These are phyloP conservation scores for Phytomonas sp. DNA, from an alignment of 208 protist genomes.

Conservation along the genomic window DNA sequence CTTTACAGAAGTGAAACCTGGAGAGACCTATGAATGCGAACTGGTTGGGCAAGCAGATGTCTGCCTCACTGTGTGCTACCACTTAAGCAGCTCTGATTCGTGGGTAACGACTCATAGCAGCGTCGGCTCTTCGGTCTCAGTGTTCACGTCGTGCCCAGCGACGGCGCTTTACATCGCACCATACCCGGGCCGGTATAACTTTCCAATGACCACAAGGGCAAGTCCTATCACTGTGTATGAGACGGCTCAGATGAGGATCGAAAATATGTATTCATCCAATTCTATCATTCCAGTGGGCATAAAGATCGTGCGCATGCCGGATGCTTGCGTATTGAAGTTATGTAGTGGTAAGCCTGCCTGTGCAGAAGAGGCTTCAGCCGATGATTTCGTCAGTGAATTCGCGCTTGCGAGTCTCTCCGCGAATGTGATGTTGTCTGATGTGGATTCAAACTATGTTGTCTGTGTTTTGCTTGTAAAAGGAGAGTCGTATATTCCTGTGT, in stretches of 20 bases:
- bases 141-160: slow-evolving; percentile 28
- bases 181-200: slow-evolving; percentile 51
- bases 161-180: slow-evolving; percentile 50
- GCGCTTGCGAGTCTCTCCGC: slow-evolving; percentile 17
- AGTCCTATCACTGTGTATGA: slow-evolving; percentile 4
- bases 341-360: slow-evolving; percentile 56
- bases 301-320: slow-evolving; percentile 46
- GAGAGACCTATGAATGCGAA: slow-evolving; percentile 42
- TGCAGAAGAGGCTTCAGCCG: slow-evolving; percentile 12
- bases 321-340: slow-evolving; percentile 46
- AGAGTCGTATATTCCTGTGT: slow-evolving; percentile 51
- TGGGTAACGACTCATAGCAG: slow-evolving; percentile 29
- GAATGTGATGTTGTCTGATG: slow-evolving; percentile 16
- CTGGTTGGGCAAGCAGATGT: slow-evolving; percentile 44
- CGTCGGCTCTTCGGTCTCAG: slow-evolving; percentile 5
- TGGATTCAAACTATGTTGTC: slow-evolving; percentile 41
- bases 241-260: background rate
- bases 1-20: slow-evolving; percentile 28
- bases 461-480: slow-evolving; percentile 37
- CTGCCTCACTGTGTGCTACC: slow-evolving; percentile 76
- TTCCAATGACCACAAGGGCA: slow-evolving; percentile 16
- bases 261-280: background rate
- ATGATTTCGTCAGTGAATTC: slow-evolving; percentile 42
- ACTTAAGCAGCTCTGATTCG: slow-evolving; percentile 16
- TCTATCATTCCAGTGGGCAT: slow-evolving; percentile 10